Evolutionary conservation across 2,329 filamentous ascomycete genomes (phyloP).

Genomic region (Dendryphion nanum): DNA sequence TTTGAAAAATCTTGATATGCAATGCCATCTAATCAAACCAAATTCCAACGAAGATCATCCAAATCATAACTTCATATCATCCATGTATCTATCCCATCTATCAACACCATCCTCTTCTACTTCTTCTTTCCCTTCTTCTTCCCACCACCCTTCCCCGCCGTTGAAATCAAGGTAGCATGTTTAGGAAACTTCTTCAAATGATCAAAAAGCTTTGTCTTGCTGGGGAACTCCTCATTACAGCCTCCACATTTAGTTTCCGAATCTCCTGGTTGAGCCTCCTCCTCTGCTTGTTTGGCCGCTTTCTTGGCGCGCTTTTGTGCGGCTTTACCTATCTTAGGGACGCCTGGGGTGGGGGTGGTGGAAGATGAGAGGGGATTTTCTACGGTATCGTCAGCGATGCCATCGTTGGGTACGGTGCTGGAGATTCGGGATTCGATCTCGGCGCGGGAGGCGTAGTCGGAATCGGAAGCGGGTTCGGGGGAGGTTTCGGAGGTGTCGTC

Average conservation of each 20-base stretch:
- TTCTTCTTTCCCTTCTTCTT: slow-evolving; percentile 25
- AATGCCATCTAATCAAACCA: too few species aligned
- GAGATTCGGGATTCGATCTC: slow-evolving; percentile 37
- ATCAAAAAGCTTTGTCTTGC: slow-evolving; percentile 69
- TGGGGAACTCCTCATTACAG: slow-evolving; percentile 76
- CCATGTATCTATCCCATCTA: too few species aligned
- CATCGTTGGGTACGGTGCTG: slow-evolving; percentile 13
- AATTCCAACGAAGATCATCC: too few species aligned
- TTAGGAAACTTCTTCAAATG: slow-evolving; percentile 65
- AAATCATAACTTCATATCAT: too few species aligned
- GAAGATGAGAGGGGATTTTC: neutral
- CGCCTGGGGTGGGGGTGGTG: slow-evolving; percentile 4
- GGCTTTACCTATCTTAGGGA: slow-evolving; percentile 47
- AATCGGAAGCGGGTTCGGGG: slow-evolving; percentile 22
- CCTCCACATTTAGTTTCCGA: slow-evolving; percentile 68
- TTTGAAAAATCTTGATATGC: too few species aligned
- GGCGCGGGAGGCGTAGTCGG: slow-evolving; percentile 38
- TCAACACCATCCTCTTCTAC: too few species aligned
- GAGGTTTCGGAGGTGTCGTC: slow-evolving; percentile 7
- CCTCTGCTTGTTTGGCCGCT: slow-evolving; percentile 42
- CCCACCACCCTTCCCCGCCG: slow-evolving; percentile 3
- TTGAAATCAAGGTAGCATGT: slow-evolving; percentile 57
- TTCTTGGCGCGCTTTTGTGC: slow-evolving; percentile 48
- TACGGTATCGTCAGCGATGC: neutral
- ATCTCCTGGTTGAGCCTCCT: slow-evolving; percentile 16